Evolutionary conservation across 2,329 filamentous ascomycete genomes (phyloP), one percentile per base, ranked within the genome.

Genomic region (Metarhizium brunneum): DNA sequence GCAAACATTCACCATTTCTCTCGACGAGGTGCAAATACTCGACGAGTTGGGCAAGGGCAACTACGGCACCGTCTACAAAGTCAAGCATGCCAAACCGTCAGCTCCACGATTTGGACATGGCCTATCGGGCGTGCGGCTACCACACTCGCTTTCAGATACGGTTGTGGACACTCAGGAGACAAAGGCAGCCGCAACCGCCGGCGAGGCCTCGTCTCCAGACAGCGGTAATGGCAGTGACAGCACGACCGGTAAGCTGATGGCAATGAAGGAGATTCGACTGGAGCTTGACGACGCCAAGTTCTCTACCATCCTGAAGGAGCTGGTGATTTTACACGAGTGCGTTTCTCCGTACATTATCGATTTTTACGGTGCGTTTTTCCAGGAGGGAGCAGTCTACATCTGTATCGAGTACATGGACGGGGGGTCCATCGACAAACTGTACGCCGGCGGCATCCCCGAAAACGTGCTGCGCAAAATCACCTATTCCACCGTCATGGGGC

Each of bases 361-460:
- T 68, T 99, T 99, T 66, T 99, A 97, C 69, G 94, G 94, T 1
- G 94, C 94, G 5, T 99, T 99, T 70, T 99, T 96, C 78, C 94
- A 99, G 68, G 94, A 99, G 74, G 92, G 94, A 32, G 94, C 94
- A 0, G 94, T 99, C 2, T 99, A 99, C 71, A 97, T 99, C 70
- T 99, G 94, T 73, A 96, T 99, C 70, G 94, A 99, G 73, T 96
- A 91, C 72, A 99, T 99, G 94, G 92, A 99, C 68, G 94, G 94
- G 50, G 94, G 94, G 7, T 97, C 92, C 42, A 92, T 97, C 66
- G 94, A 99, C 77, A 96, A 96, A 71, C 75, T 99, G 13, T 99
- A 99, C 69, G 82, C 82, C 11, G 90, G 92, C 57, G 94, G 94
- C 48, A 86, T 99, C 10, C 91, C 94, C 0, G 94, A 99, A 69